Percentiles rank a stretch among this genome's conserved stretches.
Conservation (phyloP, 1,139 yeast genomes). For the Lodderomyces beijingensis region DNA sequence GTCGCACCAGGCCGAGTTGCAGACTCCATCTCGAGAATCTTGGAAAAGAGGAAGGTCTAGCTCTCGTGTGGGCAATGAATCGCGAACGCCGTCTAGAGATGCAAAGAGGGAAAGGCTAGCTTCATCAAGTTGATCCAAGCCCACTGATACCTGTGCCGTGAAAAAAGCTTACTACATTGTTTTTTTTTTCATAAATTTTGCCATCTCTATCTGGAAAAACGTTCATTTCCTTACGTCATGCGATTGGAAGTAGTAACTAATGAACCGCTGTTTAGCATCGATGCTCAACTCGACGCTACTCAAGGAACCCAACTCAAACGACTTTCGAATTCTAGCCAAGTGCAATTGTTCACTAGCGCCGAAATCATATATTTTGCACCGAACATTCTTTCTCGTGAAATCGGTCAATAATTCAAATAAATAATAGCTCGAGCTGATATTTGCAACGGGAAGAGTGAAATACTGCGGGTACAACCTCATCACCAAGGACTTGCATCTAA, state of each 20-base stretch:
- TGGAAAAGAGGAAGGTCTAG: too few species aligned
- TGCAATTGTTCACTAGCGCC: slow-evolving; percentile 7
- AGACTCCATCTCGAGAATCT: too few species aligned
- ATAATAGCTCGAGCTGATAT: slow-evolving; percentile 17
- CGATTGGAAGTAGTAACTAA: slow-evolving; percentile 29
- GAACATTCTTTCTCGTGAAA: slow-evolving; percentile 16
- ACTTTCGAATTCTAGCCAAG: slow-evolving; percentile 15
- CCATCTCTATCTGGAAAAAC: too few species aligned
- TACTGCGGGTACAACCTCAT: slow-evolving; percentile 36
- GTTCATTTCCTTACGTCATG: slow-evolving; percentile 14
- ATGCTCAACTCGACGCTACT: slow-evolving; percentile 25
- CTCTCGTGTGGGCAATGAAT: too few species aligned
- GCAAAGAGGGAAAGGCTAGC: too few species aligned
- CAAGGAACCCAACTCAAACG: slow-evolving; percentile 30
- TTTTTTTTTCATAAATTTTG: too few species aligned
- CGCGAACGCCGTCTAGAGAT: too few species aligned
- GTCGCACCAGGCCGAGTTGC: too few species aligned
- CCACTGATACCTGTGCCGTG: too few species aligned
- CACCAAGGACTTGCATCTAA: slow-evolving; percentile 39
- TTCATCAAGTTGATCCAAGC: too few species aligned
- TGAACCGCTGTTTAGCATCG: slow-evolving; percentile 29
- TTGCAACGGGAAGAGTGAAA: slow-evolving; percentile 34
- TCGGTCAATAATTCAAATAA: slow-evolving; percentile 24
- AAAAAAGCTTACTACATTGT: too few species aligned
- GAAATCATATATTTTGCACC: slow-evolving; percentile 23